Conservation (phyloP, 768 basidiomycete species). For the Brasilioporus rufonigricans region DNA sequence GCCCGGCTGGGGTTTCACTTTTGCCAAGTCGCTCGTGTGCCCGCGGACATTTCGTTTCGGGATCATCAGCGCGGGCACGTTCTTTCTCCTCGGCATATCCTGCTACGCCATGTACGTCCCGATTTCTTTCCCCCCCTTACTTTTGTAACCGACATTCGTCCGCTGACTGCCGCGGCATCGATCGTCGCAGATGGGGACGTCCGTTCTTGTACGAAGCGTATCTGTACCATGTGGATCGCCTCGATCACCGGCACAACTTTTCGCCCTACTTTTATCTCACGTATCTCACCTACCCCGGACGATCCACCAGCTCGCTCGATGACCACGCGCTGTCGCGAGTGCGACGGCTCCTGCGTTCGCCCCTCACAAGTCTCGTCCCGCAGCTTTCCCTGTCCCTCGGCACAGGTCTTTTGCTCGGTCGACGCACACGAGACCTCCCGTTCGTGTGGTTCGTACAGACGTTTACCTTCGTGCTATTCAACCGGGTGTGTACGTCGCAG, state of each 20-base stretch:
- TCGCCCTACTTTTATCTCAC: constrained; percentile 96
- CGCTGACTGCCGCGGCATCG: neutral
- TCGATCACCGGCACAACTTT: constrained; percentile 98
- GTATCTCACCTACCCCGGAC: constrained; percentile 76
- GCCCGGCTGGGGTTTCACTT: constrained; percentile 20
- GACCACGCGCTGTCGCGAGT: constrained; percentile 30
- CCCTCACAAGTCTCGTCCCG: constrained; percentile 79
- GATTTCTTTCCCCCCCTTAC: constrained; percentile 7
- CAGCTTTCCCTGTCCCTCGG: constrained; percentile 74
- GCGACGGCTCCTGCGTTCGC: constrained; percentile 57
- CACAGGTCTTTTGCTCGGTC: constrained; percentile 71
- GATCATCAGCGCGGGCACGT: constrained; percentile 65
- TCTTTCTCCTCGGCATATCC: constrained; percentile 53
- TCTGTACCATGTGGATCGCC: constrained; percentile 85
- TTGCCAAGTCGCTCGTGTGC: constrained; percentile 45
- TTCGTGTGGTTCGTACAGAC: constrained; percentile 95
- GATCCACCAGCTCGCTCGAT: constrained; percentile 16
- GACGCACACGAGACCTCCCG: constrained; percentile 55
- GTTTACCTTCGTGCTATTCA: constrained; percentile 87
- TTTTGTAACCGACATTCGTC: neutral
- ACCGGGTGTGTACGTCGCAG: constrained; percentile 98
- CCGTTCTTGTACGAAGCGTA: constrained; percentile 92
- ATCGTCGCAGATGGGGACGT: constrained; percentile 77
- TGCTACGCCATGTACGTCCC: constrained; percentile 76
- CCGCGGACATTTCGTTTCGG: constrained; percentile 60